A percentile compares a stretch with the other conserved stretches of the same genome.
Evolutionary conservation across 352 stramenopile species (phyloP).

Genomic region (Bremia lactucae): DNA sequence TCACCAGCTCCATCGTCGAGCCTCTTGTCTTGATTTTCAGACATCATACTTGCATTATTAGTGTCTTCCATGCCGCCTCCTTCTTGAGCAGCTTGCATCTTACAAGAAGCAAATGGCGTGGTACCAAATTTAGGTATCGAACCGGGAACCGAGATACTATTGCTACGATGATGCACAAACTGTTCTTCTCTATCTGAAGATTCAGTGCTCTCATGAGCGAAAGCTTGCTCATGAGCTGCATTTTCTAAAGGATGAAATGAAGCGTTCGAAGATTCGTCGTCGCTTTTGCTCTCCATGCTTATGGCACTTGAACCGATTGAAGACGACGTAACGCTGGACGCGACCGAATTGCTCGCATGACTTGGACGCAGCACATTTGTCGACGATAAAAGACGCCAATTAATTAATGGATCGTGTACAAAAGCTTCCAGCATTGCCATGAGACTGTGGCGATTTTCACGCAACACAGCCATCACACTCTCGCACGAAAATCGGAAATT

Average conservation of each 20-base stretch:
- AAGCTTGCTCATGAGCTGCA: not conserved
- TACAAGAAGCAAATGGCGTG: constrained; percentile 15
- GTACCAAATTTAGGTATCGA: constrained; percentile 16
- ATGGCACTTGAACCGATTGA: constrained; percentile 18
- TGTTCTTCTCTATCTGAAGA: constrained; percentile 4
- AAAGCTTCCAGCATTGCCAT: constrained; percentile 99
- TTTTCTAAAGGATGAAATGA: constrained; percentile 5
- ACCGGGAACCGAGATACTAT: constrained; percentile 51
- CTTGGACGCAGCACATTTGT: constrained; percentile 46
- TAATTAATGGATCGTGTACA: constrained; percentile 98
- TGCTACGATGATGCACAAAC: constrained; percentile 21
- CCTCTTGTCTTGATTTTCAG: not conserved
- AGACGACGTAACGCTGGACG: constrained; percentile 25
- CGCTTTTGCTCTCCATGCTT: constrained; percentile 22
- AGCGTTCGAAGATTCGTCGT: constrained; percentile 17
- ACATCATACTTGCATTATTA: not conserved
- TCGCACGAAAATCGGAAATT: constrained; percentile 97
- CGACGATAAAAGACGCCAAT: constrained; percentile 87
- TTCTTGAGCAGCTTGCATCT: constrained; percentile 6
- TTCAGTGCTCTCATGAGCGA: constrained; percentile 2
- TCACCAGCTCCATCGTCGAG: constrained; percentile 3
- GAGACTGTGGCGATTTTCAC: constrained; percentile 95
- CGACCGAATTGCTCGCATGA: constrained; percentile 18
- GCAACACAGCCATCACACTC: constrained; percentile 94
- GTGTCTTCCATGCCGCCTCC: constrained; percentile 4